Conservation (phyloP, 441 rosid species). For the Populus hybrid region DNA sequence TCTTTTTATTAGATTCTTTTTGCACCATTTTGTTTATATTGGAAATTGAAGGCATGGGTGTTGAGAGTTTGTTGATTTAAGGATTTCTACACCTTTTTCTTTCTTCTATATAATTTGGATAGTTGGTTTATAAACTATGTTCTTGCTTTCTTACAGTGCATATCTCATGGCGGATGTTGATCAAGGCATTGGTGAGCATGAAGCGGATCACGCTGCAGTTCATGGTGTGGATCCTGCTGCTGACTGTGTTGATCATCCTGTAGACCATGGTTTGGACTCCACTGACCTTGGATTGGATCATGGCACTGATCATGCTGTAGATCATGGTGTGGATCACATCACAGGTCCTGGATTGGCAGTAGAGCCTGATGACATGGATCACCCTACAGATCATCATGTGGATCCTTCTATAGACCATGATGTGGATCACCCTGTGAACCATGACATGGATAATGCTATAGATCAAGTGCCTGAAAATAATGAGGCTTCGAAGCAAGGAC, state of each 20-base stretch:
- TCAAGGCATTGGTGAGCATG: conserved; percentile 46
- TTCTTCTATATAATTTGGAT: neutral
- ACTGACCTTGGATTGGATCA: conserved; percentile 6
- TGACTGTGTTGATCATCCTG: conserved; percentile 22
- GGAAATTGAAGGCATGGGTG: neutral
- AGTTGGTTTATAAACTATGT: neutral
- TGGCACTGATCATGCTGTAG: conserved; percentile 17
- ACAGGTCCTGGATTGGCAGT: conserved; percentile 26
- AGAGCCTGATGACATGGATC: conserved; percentile 24
- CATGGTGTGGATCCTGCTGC: conserved; percentile 25
- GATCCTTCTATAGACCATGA: conserved; percentile 32
- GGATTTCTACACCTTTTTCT: neutral
- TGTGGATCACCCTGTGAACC: conserved; percentile 26
- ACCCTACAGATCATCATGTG: conserved; percentile 18
- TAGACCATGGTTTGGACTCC: conserved; percentile 19
- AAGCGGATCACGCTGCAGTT: conserved; percentile 34
- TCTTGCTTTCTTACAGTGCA: conserved; percentile 17
- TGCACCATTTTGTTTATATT: neutral
- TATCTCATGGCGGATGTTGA: conserved; percentile 48
- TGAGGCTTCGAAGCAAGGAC: conserved; percentile 38
- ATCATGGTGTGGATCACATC: conserved; percentile 18
- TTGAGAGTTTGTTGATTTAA: neutral
- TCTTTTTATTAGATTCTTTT: neutral
- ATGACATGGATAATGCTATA: conserved; percentile 27
- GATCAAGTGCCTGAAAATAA: conserved; percentile 34